Percentiles rank a stretch among this genome's conserved stretches.
Evolutionary conservation across 345 rosid genomes (phyloP).

Genomic region (Eucalyptus fibrosa): DNA sequence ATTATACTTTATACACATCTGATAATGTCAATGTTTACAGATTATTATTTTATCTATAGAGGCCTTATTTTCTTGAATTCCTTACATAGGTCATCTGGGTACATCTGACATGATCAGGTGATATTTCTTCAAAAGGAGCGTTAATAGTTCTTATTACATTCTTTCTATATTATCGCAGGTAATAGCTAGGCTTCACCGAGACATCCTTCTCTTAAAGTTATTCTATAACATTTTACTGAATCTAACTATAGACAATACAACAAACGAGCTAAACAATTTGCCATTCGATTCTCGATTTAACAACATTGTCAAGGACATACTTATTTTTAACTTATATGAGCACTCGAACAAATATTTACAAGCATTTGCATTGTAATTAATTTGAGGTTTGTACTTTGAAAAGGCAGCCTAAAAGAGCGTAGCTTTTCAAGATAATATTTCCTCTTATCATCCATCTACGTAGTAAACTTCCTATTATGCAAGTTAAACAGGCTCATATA

Average conservation of each 20-base stretch:
- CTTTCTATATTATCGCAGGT: background rate
- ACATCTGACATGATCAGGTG: background rate
- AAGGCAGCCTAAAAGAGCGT: background rate
- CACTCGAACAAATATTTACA: background rate
- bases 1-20: background rate
- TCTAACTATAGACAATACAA: background rate
- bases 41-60: background rate
- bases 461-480: background rate
- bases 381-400: background rate
- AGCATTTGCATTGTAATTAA: background rate
- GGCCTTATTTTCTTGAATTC: background rate
- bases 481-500: background rate
- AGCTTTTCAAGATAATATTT: background rate
- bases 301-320: background rate
- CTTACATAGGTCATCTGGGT: background rate
- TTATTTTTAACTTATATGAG: background rate
- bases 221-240: background rate
- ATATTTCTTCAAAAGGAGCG: background rate
- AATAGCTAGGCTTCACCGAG: background rate
- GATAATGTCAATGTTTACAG: background rate
- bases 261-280: background rate
- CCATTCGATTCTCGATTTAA: background rate
- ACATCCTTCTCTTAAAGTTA: background rate
- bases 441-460: background rate
- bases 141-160: background rate